Evolutionary conservation across 768 basidiomycete species (phyloP).

Genomic region (Phanerochaete sordida): DNA sequence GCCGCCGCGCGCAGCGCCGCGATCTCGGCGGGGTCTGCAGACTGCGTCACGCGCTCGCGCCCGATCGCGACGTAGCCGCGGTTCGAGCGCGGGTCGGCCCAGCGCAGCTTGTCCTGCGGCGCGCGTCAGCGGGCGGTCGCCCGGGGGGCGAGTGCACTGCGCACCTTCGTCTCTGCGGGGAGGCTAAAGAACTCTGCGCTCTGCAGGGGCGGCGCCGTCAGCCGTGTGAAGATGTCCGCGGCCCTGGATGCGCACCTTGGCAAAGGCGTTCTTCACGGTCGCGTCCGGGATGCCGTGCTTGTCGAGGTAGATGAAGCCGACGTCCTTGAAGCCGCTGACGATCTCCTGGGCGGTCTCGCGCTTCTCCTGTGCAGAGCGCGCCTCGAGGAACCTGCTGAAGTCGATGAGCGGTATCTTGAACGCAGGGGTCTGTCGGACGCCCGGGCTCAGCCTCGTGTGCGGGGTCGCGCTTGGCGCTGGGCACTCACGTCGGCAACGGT

Average conservation of each 20-base stretch:
- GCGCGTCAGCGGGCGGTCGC: background rate
- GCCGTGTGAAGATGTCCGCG: background rate
- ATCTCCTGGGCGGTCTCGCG: conserved; percentile 61
- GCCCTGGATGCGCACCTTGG: conserved; percentile 44
- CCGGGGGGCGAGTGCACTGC: background rate
- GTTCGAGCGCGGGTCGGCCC: conserved; percentile 85
- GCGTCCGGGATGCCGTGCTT: conserved; percentile 66
- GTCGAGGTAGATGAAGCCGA: conserved; percentile 76
- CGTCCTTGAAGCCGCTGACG: conserved; percentile 74
- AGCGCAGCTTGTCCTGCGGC: conserved; percentile 58
- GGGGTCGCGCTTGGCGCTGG: too few relatives aligned
- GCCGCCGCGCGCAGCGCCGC: conserved; percentile 67
- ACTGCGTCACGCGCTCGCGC: conserved; percentile 79
- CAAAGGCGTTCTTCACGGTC: conserved; percentile 57
- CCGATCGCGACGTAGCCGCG: conserved; percentile 81
- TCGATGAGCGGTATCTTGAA: conserved; percentile 69
- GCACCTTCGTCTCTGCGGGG: conserved; percentile 58
- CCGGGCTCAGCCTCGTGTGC: background rate
- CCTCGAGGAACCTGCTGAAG: conserved; percentile 62
- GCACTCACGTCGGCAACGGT: conserved; percentile 10
- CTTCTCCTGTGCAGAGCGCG: conserved; percentile 51
- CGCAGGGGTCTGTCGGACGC: conserved; percentile 1
- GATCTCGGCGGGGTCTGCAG: conserved; percentile 68
- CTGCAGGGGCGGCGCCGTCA: conserved; percentile 33
- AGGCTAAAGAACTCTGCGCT: conserved; percentile 75